A percentile compares a stretch with the other conserved stretches of the same genome.
Conservation (phyloP, 331 rosid genomes). For the Pyracantha coccinea region DNA sequence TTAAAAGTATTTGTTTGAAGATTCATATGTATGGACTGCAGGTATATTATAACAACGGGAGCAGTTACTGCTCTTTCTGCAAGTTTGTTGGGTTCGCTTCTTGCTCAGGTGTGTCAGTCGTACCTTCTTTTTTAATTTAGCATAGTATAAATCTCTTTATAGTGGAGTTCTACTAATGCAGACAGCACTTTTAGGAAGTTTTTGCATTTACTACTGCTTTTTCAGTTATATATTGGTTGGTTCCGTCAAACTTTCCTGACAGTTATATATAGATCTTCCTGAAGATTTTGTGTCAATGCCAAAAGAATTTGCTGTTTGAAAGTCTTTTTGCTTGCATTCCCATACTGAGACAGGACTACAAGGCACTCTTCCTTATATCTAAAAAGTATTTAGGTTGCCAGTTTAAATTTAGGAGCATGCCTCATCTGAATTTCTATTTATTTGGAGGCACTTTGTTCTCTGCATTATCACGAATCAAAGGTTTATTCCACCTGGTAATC, state of each 20-base stretch:
- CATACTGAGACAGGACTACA: background rate
- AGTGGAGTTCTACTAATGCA: background rate
- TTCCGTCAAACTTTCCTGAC: background rate
- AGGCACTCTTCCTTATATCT: background rate
- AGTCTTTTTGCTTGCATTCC: background rate
- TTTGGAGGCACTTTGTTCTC: background rate
- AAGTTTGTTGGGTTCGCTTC: conserved; percentile 73
- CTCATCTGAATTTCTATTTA: background rate
- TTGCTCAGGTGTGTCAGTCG: conserved; percentile 59
- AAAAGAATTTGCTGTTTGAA: background rate
- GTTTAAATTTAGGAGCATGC: background rate
- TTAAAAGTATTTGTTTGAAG: background rate
- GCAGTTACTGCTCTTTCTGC: conserved; percentile 77
- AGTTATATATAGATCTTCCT: background rate
- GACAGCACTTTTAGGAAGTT: background rate
- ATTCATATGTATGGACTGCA: conserved; percentile 20
- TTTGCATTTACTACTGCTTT: background rate
- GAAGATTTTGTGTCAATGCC: background rate
- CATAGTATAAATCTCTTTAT: background rate
- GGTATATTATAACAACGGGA: conserved; percentile 70
- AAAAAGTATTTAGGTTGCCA: background rate
- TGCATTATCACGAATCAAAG: background rate
- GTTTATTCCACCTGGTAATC: conserved; percentile 11
- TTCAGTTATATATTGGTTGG: background rate
- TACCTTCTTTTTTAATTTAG: background rate